Base-by-base conservation (phyloP, 2,329 filamentous ascomycete genomes). In the Penicillium sp. region DNA sequence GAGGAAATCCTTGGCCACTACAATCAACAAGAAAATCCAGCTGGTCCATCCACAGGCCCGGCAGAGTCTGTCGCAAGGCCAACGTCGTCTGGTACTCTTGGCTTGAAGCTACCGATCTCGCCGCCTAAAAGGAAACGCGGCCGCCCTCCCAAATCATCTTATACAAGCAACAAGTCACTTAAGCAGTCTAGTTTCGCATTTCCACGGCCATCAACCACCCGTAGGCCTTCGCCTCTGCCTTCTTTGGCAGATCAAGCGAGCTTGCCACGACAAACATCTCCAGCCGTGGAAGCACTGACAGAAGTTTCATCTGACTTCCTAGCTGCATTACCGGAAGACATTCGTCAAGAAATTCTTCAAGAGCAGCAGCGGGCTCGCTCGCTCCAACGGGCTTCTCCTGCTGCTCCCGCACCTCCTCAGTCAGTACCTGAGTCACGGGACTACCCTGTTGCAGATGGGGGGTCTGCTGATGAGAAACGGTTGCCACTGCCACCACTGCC, bases 1-100 rank as follows among this genome's bases (percentile, higher is more conserved):
- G 78, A 80, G 1, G 92, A 96, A 62, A 72, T 96, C 0, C 65
- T 95, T 6, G 80, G 77, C 2, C 80, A 83, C 22, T 94, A 95
- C 51, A 47, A 61, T 42, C 48, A 61, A 60, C 36, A 63, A 43
- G 38, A 54, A 8, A 37, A 35, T 14, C 27, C 34, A 2, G 41
- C 26, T 54, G 55, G 48, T 30, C 47, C 49, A 15, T 9, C 54
- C 49, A 63, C 62, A 37, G 57, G 50, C 37, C 59, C 50, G 26
- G 51, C 9, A 62, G 6, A 71, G 54, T 71, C 26, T 65, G 76
- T 27, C 68, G 74, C 38, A 59, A 70, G 29, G 52, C 68, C 17
- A 57, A 66, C 6, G 73, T 72, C 52, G 16, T 44, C 55, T 22
- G 34, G 48, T 4, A 31, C 48, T n/a, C 36, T 54, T 5, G 48